Base-by-base conservation (phyloP, 805 yeast genomes). In the Saturnispora hagleri region DNA sequence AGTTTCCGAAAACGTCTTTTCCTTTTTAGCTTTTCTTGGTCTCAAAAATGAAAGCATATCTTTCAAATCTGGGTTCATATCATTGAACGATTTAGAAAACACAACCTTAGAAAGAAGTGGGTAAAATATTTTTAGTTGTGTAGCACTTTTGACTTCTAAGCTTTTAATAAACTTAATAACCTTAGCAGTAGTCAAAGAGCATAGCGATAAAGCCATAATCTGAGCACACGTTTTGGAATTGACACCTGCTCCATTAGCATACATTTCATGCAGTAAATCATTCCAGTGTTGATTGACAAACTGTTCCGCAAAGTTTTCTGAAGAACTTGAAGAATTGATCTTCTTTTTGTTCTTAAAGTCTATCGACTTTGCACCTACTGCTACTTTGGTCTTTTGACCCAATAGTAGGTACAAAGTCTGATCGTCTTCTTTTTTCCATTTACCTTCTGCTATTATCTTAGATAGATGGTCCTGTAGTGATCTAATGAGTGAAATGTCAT, bases 201-300 rank as follows among this genome's bases (percentile, higher is more conserved):
- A 55, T 34, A 84, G 53, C 0, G 85, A 75, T 2, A 84, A 58
- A 2, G 81, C 60, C 70, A 75, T 77, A 1, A 82, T 60, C 28
- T 80, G 71, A 57, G 73, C 74, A 22, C 79, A 70, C 0, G 60
- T 54, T 5, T 69, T 63, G 0, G 81, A 71, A 58, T 77, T 75
- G 9, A 77, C 60, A 41, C 85, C 79, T 24, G 68, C 69, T 5
- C 87, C 89, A 50, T 74, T 75, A 9, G 74, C 74, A 66, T 80
- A 84, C 50, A 80, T 62, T 38, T 68, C 70, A 58, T 85, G 91
- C 43, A 86, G 60, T 13, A 66, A 62, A 56, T 79, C 82, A 17
- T 82, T 64, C 89, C 89, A 85, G 10, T 71, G 66, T 1, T 67
- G 59, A 20, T 70, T 70, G 2, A 83, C 78, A 63, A 84, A 86